These are phyloP conservation scores for Elymus sibiricus DNA, from an alignment of 176 grass and related monocot species.

Conservation along the genomic window DNA sequence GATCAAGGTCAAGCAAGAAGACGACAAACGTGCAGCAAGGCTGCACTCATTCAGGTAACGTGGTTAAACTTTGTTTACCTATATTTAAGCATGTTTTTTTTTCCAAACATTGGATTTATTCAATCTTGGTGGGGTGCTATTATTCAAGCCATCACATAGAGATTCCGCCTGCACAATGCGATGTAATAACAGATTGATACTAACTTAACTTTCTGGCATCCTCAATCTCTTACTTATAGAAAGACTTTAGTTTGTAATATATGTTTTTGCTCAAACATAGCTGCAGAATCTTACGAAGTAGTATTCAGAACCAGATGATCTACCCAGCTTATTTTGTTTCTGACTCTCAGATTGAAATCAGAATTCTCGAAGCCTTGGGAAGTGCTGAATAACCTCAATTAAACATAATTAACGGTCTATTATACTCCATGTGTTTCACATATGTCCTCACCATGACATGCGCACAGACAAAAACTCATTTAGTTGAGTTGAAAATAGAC, in stretches of 20 bases:
- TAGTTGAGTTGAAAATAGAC: neutral
- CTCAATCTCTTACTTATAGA: neutral
- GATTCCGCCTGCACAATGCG: neutral
- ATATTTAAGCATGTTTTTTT: neutral
- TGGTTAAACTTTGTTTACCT: neutral
- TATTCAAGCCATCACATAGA: neutral
- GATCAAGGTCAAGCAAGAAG: constrained; percentile 81
- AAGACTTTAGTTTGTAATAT: neutral
- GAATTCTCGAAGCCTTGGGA: neutral
- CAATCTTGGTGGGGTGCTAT: constrained; percentile 6
- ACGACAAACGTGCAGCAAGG: constrained; percentile 72
- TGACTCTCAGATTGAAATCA: neutral
- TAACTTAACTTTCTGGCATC: neutral
- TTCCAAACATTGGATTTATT: neutral
- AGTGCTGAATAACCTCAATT: neutral
- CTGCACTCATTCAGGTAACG: constrained; percentile 82
- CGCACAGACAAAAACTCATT: neutral
- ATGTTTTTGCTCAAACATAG: neutral
- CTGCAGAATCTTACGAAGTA: neutral
- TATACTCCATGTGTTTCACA: neutral
- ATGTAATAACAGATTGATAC: constrained; percentile 7
- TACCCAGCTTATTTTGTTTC: neutral
- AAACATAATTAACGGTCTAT: neutral
- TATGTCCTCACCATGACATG: neutral
- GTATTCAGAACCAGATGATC: neutral